phyloP scores from a whole-genome alignment of 2,329 filamentous ascomycete genomes.

The Colletotrichum paranaense region DNA sequence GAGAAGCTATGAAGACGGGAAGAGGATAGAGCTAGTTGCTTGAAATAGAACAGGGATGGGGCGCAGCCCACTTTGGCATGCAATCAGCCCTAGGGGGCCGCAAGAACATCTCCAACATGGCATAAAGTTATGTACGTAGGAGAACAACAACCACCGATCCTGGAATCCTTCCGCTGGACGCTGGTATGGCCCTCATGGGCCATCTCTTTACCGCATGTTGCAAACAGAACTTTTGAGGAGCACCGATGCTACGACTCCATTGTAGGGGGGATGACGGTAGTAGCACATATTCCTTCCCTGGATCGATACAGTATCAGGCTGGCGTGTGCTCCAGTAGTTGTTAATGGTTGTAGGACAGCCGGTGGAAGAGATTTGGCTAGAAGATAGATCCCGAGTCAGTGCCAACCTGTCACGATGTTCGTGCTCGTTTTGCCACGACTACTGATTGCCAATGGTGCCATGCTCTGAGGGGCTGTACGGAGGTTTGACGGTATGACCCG shows the following conservation, averaged over 20 bases:
- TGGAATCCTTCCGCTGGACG: slow-evolving; percentile 37
- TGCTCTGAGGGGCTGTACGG: not conserved
- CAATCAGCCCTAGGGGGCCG: slow-evolving; percentile 3
- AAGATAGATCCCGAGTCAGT: slow-evolving; percentile 2
- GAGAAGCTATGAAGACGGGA: not conserved
- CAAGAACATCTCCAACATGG: not conserved
- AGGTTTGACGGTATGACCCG: slow-evolving; percentile 22
- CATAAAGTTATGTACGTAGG: not conserved
- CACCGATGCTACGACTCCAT: not conserved
- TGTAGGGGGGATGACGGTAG: not conserved
- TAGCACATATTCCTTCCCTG: not conserved
- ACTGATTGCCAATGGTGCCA: not conserved
- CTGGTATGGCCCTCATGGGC: not conserved
- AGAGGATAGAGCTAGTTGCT: not conserved
- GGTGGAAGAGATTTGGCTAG: not conserved
- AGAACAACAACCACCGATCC: slow-evolving; percentile 3
- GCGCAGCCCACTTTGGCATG: slow-evolving; percentile 24
- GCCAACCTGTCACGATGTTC: not conserved
- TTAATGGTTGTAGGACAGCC: not conserved
- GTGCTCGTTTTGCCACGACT: slow-evolving; percentile 5
- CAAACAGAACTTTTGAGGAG: not conserved
- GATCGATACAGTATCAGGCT: not conserved
- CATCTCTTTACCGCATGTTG: not conserved
- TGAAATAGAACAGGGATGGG: slow-evolving; percentile 23
- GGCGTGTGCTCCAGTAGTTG: not conserved